These are phyloP conservation scores for Vaccinium vitisidaea DNA, from an alignment of 148 eudicot species.

Conservation along the genomic window DNA sequence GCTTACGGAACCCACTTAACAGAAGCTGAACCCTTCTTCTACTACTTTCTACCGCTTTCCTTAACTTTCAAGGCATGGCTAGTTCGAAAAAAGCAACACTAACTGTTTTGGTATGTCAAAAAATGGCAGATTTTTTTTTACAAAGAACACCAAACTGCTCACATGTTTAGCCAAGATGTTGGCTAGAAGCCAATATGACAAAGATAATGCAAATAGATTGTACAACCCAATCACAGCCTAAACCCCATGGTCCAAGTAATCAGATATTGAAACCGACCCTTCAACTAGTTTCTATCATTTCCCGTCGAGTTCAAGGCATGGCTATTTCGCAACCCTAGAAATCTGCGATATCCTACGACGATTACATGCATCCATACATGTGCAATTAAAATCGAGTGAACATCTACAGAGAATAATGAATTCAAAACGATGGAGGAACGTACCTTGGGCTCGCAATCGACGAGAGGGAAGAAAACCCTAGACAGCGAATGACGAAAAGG, in stretches of 20 bases:
- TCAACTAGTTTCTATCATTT: not conserved
- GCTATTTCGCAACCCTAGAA: not conserved
- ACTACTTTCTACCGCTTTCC: too few relatives aligned
- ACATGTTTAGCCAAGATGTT: not conserved
- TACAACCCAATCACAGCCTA: not conserved
- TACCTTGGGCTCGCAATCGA: not conserved
- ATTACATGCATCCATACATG: not conserved
- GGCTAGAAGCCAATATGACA: not conserved
- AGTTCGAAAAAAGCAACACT: too few relatives aligned
- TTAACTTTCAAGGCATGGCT: too few relatives aligned
- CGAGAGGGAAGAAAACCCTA: not conserved
- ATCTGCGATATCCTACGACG: not conserved
- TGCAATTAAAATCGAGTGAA: too few relatives aligned
- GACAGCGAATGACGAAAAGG: not conserved
- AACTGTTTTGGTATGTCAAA: not conserved
- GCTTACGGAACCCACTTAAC: too few relatives aligned
- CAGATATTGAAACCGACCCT: not conserved
- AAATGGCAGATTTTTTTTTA: not conserved
- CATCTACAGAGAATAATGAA: not conserved
- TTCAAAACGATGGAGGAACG: not conserved
- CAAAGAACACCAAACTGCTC: not conserved
- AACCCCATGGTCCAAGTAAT: not conserved
- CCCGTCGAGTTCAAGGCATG: not conserved
- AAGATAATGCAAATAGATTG: not conserved
- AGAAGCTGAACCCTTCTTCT: too few relatives aligned